Evolutionary conservation across 495 filamentous ascomycete genomes (phyloP).

Genomic region (Lasiosphaeria miniovina): DNA sequence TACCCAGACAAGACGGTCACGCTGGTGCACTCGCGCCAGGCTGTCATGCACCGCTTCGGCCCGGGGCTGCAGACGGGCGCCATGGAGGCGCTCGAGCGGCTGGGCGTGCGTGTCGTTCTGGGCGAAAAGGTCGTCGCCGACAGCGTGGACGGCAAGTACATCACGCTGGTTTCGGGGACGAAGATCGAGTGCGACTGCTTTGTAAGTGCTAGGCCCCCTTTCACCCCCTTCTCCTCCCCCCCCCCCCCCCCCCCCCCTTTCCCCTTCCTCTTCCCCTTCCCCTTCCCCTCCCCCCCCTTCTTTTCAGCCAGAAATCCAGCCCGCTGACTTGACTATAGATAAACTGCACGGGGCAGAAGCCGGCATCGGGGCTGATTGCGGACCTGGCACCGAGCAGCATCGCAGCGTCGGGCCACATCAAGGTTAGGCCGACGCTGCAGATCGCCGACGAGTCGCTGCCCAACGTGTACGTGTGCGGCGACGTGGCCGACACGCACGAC

Average conservation of each 20-base stretch:
- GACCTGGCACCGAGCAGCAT: slow-evolving; percentile 21
- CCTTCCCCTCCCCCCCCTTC: no score
- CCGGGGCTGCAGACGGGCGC: slow-evolving; percentile 46
- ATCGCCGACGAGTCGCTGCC: slow-evolving; percentile 27
- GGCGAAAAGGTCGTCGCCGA: slow-evolving; percentile 29
- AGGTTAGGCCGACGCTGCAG: slow-evolving; percentile 30
- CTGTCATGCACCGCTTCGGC: slow-evolving; percentile 55
- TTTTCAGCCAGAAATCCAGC: not conserved
- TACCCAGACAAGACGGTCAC: slow-evolving; percentile 56
- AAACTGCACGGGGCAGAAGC: slow-evolving; percentile 31
- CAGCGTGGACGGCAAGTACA: slow-evolving; percentile 12
- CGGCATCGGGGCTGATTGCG: slow-evolving; percentile 21
- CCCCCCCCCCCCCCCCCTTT: no score
- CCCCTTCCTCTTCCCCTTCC: no score
- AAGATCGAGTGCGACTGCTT: slow-evolving; percentile 29
- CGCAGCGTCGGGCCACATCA: slow-evolving; percentile 26
- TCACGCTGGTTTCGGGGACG: slow-evolving; percentile 24
- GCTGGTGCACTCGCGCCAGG: slow-evolving; percentile 54
- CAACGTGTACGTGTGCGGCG: slow-evolving; percentile 29
- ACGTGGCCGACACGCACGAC: slow-evolving; percentile 27
- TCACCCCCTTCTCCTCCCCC: no score
- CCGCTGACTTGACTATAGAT: slow-evolving; percentile 14
- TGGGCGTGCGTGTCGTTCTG: slow-evolving; percentile 44
- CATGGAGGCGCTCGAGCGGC: slow-evolving; percentile 29
- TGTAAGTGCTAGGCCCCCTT: slow-evolving; percentile 20